A percentile compares a stretch with the other conserved stretches of the same genome.
phyloP scores from a whole-genome alignment of 1,284 basidiomycete species.

The Hypsizygus ulmarius region DNA sequence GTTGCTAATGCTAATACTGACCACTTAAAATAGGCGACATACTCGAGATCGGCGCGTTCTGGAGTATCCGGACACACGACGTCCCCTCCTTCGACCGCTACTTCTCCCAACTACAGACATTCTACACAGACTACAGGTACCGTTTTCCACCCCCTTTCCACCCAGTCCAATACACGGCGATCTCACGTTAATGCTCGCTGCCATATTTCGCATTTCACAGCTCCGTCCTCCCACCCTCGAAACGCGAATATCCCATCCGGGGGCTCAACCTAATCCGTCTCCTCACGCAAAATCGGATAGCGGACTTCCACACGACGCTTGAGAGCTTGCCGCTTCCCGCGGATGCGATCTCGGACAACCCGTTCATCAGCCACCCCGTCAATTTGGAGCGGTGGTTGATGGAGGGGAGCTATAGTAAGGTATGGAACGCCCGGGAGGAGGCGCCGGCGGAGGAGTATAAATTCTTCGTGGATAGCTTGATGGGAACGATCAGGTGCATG shows the following conservation, averaged over 20 bases:
- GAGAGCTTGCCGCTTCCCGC: conserved; percentile 86
- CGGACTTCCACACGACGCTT: conserved; percentile 98
- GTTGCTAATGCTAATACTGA: background rate
- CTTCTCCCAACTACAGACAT: conserved; percentile 88
- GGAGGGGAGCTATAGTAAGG: conserved; percentile 98
- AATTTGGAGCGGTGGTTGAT: conserved; percentile 97
- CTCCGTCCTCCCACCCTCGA: conserved; percentile 74
- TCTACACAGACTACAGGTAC: conserved; percentile 87
- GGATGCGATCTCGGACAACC: conserved; percentile 70
- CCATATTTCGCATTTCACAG: conserved; percentile 45
- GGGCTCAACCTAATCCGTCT: conserved; percentile 94
- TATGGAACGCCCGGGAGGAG: conserved; percentile 92
- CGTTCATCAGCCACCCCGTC: conserved; percentile 82
- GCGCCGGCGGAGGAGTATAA: conserved; percentile 87
- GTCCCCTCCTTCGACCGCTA: conserved; percentile 94
- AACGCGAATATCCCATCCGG: conserved; percentile 84
- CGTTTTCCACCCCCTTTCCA: conserved; percentile 13
- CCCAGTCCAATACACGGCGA: conserved; percentile 1
- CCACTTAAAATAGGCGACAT: conserved; percentile 67
- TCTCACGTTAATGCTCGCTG: no score
- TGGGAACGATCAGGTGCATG: conserved; percentile 85
- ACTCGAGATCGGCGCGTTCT: conserved; percentile 93
- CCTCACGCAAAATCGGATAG: conserved; percentile 94
- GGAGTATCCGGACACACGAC: conserved; percentile 86
- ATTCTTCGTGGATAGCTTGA: conserved; percentile 86